Evolutionary conservation across 495 filamentous ascomycete genomes (phyloP), one percentile per base, ranked within the genome.

Genomic region (Annulohypoxylon maeteangense): DNA sequence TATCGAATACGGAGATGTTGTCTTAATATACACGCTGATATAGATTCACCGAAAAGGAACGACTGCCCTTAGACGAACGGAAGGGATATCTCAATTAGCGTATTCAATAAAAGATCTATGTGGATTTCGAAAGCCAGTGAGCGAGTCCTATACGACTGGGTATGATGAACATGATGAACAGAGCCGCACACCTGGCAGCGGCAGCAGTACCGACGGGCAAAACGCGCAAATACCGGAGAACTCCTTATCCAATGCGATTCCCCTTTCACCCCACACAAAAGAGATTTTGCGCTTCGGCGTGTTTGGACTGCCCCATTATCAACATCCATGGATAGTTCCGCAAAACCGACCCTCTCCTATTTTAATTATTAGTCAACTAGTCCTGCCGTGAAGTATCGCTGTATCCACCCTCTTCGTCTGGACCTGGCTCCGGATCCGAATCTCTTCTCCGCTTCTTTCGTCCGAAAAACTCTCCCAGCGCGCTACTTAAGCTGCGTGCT

Each of bases 401-500:
- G 31, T 34, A 31, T 42, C 61, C 34, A 50, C 42, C 50, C 14
- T 67, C 70, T 22, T 71, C 32, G 5, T 50, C 62, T 57, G 31
- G 40, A 3, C 65, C 70, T 27, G 61, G 27, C 55, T 77, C 75
- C 1, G 70, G 67, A 58, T 76, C 71, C 22, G 68, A 71, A 22
- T 36, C 65, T 18, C 74, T 66, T 56, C 67, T 64, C 54, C 71
- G 68, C 55, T 64, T 76, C 23, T 70, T 78, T 18, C 67, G 67
- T 3, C 76, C 70, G 64, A 86, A 81, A 32, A 87, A 74, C 36
- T 82, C 80, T 16, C 84, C 81, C 2, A 87, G 62, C 11, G 84
- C 84, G 53, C 81, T 81, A 60, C 85, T 87, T 32, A 87, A 62
- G 74, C 84, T 87, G 59, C 85, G 77, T 27, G 85, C 80, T 27